Conservation (phyloP, 257 asterid genomes). For the Solanum chiquidenum region DNA sequence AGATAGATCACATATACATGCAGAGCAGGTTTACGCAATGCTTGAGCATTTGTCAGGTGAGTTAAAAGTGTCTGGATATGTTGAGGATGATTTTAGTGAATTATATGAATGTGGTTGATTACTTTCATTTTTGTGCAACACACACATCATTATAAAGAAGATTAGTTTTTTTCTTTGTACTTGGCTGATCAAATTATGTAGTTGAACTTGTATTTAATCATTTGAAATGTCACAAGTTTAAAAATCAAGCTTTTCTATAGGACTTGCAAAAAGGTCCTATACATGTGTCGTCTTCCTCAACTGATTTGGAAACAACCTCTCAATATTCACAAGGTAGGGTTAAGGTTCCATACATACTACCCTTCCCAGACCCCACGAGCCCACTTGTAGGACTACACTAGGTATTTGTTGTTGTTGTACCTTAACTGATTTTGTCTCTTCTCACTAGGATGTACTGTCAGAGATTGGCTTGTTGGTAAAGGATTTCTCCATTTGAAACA, state of each 20-base stretch:
- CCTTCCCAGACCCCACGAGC: neutral
- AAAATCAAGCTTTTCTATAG: neutral
- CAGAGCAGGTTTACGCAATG: conserved; percentile 23
- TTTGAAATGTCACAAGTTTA: neutral
- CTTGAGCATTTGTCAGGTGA: conserved; percentile 38
- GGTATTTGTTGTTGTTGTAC: neutral
- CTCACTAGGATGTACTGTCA: neutral
- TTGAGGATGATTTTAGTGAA: conserved; percentile 11
- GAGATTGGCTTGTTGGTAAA: neutral
- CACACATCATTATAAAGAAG: neutral
- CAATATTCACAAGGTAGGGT: neutral
- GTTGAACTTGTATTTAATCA: neutral
- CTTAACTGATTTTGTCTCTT: neutral
- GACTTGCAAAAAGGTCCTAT: neutral
- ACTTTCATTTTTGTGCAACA: neutral
- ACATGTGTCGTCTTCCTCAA: neutral
- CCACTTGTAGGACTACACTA: neutral
- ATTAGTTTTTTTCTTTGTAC: neutral
- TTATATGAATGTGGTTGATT: neutral
- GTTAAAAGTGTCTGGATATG: conserved; percentile 13
- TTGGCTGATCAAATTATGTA: neutral
- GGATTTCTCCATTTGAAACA: neutral
- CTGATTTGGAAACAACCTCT: too few species aligned
- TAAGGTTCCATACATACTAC: neutral
- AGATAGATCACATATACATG: conserved; percentile 44